Percentiles rank a stretch among this genome's conserved stretches.
phyloP scores from a whole-genome alignment of 169 alveolate genomes.

The Plasmodium vivax region DNA sequence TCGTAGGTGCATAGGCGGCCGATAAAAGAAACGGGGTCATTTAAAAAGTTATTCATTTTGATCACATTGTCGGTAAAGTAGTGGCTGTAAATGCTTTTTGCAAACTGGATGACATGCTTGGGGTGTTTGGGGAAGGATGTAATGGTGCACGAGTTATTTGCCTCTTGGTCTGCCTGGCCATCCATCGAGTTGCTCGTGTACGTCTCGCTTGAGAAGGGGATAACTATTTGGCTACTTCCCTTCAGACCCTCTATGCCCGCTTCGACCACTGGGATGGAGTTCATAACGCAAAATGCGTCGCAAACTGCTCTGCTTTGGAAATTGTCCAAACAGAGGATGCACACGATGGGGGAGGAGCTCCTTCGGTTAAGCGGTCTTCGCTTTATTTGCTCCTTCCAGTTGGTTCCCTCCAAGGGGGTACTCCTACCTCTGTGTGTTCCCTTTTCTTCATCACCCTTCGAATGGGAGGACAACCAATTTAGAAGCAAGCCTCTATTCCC shows the following conservation, averaged over 20 bases:
- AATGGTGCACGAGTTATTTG: constrained; percentile 38
- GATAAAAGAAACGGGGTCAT: constrained; percentile 42
- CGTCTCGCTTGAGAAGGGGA: constrained; percentile 53
- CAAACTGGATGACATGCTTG: constrained; percentile 58
- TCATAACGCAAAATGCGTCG: constrained; percentile 49
- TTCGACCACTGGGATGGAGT: constrained; percentile 48
- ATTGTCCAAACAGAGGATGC: constrained; percentile 62
- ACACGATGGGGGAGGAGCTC: constrained; percentile 2
- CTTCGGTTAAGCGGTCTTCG: not conserved
- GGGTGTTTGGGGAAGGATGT: constrained; percentile 71
- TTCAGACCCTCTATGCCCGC: constrained; percentile 71
- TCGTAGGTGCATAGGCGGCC: constrained; percentile 49
- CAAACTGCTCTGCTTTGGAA: constrained; percentile 30
- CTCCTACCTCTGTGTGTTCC: not conserved
- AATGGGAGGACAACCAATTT: not conserved
- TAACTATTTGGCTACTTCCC: constrained; percentile 67
- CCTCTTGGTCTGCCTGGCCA: not conserved
- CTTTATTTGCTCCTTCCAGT: not conserved
- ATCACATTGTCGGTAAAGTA: constrained; percentile 46
- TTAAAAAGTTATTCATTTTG: constrained; percentile 54
- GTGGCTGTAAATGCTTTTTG: constrained; percentile 45
- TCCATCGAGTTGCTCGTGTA: constrained; percentile 12
- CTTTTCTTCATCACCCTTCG: not conserved
- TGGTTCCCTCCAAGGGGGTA: not conserved
- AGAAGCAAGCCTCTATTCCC: constrained; percentile 4